Evolutionary conservation across 202 grass and related monocot species (phyloP), one percentile per base, ranked within the genome.

Genomic region (Hordeum pubiflorum): DNA sequence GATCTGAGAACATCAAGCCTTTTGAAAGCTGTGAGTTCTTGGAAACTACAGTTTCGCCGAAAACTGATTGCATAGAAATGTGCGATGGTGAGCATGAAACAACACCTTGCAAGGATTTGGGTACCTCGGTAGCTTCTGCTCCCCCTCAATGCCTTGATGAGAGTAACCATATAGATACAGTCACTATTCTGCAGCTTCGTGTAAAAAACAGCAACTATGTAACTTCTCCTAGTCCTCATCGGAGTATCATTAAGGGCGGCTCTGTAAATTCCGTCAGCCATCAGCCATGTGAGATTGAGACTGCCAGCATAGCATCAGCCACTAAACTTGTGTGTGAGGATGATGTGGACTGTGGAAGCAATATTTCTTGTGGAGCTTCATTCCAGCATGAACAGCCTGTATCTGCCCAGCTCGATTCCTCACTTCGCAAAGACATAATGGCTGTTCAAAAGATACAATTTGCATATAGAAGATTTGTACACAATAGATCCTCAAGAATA

Each of bases 381-480:
- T 62, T 46, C 22, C 55, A 39, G 54, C 40, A 81, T 40, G 48
- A 63, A 34, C 55, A 75, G 14, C 46, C 33, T 59, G 37, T 81
- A 46, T 80, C 43, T 83, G 27, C 26, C 12, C 18, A 61, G 29
- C 44, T 18, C 13, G 70, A 43, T 82, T 63, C 40, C 39, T 31
- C 84, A 55, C 27, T 82, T 57, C 44, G 9, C 65, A 84, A 68
- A 62, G 66, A 79, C 34, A 50, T 39, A 87, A 43, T 86, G 52
- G 76, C 88, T 78, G 85, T 77, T 88, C 77, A 58, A 62, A 86
- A 55, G 76, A 93, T 93, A 86, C 88, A 93, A 39, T 62, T n/a
- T 85, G 79, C 82, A 57, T 86, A 79, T 63, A 84, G 76, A 90
- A 83, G 65, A 87, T 88, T 80, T 83, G 38, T 70, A 38, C 29